Evolutionary conservation across 352 stramenopile species (phyloP), one percentile per base, ranked within the genome.

Genomic region (Pythium dissotocum): DNA sequence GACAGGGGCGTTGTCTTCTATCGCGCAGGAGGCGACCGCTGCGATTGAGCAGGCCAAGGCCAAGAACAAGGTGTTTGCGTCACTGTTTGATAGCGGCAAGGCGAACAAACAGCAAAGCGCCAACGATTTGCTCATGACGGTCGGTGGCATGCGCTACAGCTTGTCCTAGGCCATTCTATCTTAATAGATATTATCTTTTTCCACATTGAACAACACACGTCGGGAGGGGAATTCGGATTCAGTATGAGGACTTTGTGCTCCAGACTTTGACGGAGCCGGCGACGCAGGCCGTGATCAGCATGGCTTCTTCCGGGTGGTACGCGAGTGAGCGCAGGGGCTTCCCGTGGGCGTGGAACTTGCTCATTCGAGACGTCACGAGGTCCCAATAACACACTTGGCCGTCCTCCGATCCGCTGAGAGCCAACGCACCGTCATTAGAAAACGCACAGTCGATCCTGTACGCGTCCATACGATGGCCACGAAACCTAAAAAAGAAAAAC

Each of bases 111-210:
- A 93, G 65, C 73, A 77, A 56, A 91, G 71, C 66, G 83, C 87
- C 26, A 94, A 92, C 46, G 88, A 95, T 46, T 54, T 96, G 46
- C 82, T 96, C 61, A 96, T 96, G 88, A 90, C 88, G 6, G 69
- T 95, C 38, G 85, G 81, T 44, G 87, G 87, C 38, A 82, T 95
- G 82, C 80, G 88, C 26, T 95, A 95, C 62, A 95, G 83, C 40
- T 67, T 96, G 21, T 93, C 84, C 3, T 96, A 92, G 65, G 18
- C 13, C 24, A 24, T 8, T 61, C 8, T 14, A 26, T 52, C 14
- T 0, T 24, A 24, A 24, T 24, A 24, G 21, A 24, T 24, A 24
- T 24, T 24, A 24, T 24, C 21, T 24, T 24, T 24, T 24, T 24
- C 21, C 21, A 24, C 21, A 24, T 24, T 24, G 21, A 24, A 24